Evolutionary conservation across 441 rosid genomes (phyloP), one percentile per base, ranked within the genome.

Genomic region (Dalechampia spathulata): DNA sequence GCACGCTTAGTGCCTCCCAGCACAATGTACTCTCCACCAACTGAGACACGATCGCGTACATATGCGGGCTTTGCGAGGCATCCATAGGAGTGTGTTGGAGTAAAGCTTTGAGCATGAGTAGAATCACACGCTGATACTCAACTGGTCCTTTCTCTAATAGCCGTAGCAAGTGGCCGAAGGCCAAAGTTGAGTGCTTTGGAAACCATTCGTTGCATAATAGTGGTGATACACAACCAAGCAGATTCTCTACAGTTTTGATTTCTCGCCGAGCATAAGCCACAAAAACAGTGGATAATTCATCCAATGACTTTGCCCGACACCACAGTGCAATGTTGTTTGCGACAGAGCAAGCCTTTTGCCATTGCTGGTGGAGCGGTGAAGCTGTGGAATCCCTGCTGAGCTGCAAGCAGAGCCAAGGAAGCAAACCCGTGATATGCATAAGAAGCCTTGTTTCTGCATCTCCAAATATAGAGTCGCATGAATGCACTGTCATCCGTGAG

Each of bases 391-490:
- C 99, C 68, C 78, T 77, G 66, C 83, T 67, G 43, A 94, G 91
- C 75, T 90, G 99, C 75, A 93, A 72, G 80, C 99, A 93, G 64
- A 93, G 97, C 99, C 99, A 93, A 5, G 97, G 99, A 57, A 93
- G 97, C 52, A 90, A 78, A 53, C 97, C 97, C 30, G 90, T 83
- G 66, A 93, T 79, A 78, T 93, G 97, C 99, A 93, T 87, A 17
- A 93, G 75, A 62, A 93, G 96, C 66, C 99, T 83, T 3, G 99
- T 93, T 74, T 93, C 99, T 8, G 71, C 71, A 63, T 90, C 95
- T 16, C 99, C 99, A 56, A 93, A 87, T 66, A 93, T 85, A 32
- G 97, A 93, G 69, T 93, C 99, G 60, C 99, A 90, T 3, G 96
- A 83, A 55, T 83, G 90, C 51, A 93, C 86, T 9, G 95, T 90